Percentiles rank a stretch among this genome's conserved stretches.
phyloP scores from a whole-genome alignment of 73 alveolate species.

The Paramecium biaurelia region DNA sequence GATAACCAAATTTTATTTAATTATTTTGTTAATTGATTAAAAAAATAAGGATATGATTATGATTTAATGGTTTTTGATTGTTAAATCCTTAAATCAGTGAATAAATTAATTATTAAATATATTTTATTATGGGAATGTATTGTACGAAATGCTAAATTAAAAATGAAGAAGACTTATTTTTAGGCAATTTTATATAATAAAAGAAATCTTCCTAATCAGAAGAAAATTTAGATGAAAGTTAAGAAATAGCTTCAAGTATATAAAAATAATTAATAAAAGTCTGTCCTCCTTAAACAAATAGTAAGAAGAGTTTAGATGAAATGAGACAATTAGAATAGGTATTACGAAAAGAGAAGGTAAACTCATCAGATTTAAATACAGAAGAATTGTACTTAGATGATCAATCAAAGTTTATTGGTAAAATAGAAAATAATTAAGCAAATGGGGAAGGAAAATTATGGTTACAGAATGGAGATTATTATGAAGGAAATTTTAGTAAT shows the following conservation, averaged over 20 bases:
- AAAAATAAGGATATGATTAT: background rate
- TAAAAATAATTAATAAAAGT: background rate
- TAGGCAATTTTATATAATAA: background rate
- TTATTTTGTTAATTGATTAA: background rate
- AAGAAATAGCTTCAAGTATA: background rate
- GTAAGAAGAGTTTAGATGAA: background rate
- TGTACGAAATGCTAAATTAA: background rate
- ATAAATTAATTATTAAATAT: background rate
- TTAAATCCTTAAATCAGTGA: background rate
- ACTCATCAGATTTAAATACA: background rate
- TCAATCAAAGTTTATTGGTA: conserved; percentile 74
- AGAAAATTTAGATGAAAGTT: background rate
- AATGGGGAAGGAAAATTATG: conserved; percentile 78
- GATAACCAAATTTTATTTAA: background rate
- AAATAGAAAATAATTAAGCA: conserved; percentile 72
- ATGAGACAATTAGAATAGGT: background rate
- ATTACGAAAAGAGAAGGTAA: background rate
- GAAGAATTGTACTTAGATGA: conserved; percentile 39
- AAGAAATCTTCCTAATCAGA: background rate
- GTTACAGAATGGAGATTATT: conserved; percentile 72
- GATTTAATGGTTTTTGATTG: background rate
- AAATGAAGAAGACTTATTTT: background rate
- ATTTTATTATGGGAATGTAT: background rate
- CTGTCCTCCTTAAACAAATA: background rate
- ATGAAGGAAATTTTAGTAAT: conserved; percentile 70